Percentiles rank a stretch among this genome's conserved stretches.
These are phyloP conservation scores for Nicotiana otophora DNA, from an alignment of 257 asterid genomes.

Conservation along the genomic window DNA sequence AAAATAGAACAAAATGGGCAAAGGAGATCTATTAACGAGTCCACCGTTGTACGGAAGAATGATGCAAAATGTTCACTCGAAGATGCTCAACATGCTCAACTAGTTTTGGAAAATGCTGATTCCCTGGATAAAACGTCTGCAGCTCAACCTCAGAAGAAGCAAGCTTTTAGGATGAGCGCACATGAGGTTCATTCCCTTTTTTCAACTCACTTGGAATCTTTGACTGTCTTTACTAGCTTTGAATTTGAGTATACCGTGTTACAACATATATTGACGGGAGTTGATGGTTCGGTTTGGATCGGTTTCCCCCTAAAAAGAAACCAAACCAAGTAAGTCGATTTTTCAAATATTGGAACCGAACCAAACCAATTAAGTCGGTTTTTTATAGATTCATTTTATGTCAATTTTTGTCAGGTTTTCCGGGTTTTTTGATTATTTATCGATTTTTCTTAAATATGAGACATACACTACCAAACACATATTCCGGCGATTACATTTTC, in stretches of 20 bases:
- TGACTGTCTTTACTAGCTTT: not conserved
- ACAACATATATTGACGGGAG: not conserved
- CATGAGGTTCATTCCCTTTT: slow-evolving; percentile 26
- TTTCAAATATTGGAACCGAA: too few relatives aligned
- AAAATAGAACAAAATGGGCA: slow-evolving; percentile 29
- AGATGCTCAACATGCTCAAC: slow-evolving; percentile 18
- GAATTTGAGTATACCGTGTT: not conserved
- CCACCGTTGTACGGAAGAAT: slow-evolving; percentile 16
- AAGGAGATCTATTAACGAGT: slow-evolving; percentile 13
- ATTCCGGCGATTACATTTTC: too few relatives aligned
- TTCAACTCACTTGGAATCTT: not conserved
- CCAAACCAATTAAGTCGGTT: too few relatives aligned
- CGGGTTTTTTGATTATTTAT: too few relatives aligned
- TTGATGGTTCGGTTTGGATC: too few relatives aligned
- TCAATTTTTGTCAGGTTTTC: too few relatives aligned
- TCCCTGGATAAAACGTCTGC: slow-evolving; percentile 26
- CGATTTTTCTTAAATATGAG: too few relatives aligned
- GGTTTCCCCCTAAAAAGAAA: too few relatives aligned
- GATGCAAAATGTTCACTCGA: slow-evolving; percentile 17
- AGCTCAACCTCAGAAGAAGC: slow-evolving; percentile 46
- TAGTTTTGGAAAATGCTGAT: slow-evolving; percentile 6
- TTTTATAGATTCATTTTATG: too few relatives aligned
- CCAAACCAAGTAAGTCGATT: too few relatives aligned
- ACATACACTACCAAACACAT: too few relatives aligned
- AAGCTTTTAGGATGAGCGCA: slow-evolving; percentile 63